Evolutionary conservation across 768 basidiomycete species (phyloP), one percentile per base, ranked within the genome.

Genomic region (Lactarius hengduanensis): DNA sequence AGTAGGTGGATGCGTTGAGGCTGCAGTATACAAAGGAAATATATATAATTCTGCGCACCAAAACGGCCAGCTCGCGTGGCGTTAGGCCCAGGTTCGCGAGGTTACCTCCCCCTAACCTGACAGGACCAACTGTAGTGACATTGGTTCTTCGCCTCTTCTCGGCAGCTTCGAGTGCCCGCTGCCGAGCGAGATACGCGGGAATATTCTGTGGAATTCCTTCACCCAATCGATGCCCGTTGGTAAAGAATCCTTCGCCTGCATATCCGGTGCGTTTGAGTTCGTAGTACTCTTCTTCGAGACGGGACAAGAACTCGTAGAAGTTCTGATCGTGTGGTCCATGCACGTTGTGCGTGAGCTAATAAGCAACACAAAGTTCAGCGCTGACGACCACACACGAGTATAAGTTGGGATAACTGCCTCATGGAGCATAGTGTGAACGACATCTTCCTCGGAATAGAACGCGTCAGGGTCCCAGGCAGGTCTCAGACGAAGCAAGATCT

Each of bases 291-390:
- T 94, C 89, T 73, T 94, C 89, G 3, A 96, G 80, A 26, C 81
- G 83, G 3, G 84, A 79, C 5, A 92, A 83, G 70, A 84, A 84
- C 63, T 88, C 87, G 79, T 92, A 91, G 71, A 94, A 91, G 60
- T 82, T 84, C 59, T 92, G 89, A 70, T 98, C 92, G 71, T 97
- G 96, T 6, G 94, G 90, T 3, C 93, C 92, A 72, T 94, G 91
- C 9, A 90, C 86, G 73, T 91, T 94, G 73, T 95, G 94, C 0
- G 93, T 90, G 43, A 96, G 87, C 92, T 96, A 36, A 22, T 18
- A 5, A 47, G 15, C 10, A 18, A 10, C 13, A 54, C 13, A 54
- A 63, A 40, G 30, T 28, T 36, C 61, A 40, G 54, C 61, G 38
- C 28, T 64, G 61, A 47, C 38, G 66, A 54, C 0, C 41, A 57